Evolutionary conservation across 139 green algal genomes (phyloP).

Genomic region (Chlamydomonas eustigma): DNA sequence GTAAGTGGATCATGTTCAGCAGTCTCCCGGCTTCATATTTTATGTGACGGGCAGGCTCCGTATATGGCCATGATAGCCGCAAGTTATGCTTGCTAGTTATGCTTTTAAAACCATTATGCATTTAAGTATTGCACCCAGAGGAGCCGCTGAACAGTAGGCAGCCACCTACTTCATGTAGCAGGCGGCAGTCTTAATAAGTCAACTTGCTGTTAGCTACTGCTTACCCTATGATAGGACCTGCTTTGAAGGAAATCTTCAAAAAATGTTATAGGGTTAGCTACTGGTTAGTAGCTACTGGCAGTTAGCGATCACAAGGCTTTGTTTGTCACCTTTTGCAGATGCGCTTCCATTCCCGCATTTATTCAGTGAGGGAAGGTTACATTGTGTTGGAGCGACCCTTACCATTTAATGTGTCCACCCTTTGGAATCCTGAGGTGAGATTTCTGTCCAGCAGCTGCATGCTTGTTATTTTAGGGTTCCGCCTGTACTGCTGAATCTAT

Average conservation of each 20-base stretch:
- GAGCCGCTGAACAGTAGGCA: not conserved
- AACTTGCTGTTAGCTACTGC: not conserved
- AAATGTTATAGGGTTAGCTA: not conserved
- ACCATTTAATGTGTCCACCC: not conserved
- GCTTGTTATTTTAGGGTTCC: too few species aligned
- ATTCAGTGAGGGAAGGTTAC: not conserved
- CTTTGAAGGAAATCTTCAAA: not conserved
- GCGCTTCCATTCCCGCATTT: conserved; percentile 11
- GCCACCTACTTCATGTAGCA: not conserved
- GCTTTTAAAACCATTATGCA: too few species aligned
- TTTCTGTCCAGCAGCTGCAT: too few species aligned
- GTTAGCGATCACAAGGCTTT: too few species aligned
- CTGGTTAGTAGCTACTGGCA: too few species aligned
- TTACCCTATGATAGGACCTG: not conserved
- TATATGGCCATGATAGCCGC: too few species aligned
- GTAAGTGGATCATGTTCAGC: not conserved
- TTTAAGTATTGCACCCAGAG: not conserved
- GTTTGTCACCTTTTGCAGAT: conserved; percentile 6
- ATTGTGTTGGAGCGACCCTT: conserved; percentile 8
- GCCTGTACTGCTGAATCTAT: too few species aligned
- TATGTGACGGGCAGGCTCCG: not conserved
- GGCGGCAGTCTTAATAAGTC: not conserved
- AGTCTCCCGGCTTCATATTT: not conserved
- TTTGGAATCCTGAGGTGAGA: conserved; percentile 1
- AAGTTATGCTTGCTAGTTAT: too few species aligned